Conservation (phyloP, 352 stramenopile species). For the Globisporangium radiosum region DNA sequence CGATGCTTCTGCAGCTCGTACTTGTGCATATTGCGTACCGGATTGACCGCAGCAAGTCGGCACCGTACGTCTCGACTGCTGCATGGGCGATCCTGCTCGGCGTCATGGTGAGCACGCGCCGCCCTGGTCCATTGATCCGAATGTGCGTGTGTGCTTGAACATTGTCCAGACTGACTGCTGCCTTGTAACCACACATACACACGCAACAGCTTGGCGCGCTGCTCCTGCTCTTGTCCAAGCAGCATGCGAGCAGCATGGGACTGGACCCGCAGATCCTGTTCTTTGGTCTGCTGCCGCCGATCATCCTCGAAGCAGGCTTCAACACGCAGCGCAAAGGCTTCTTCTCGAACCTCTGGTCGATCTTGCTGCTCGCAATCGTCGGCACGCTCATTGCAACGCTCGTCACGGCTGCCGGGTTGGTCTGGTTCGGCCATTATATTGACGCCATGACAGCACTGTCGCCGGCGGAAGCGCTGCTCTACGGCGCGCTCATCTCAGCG, state of each 20-base stretch:
- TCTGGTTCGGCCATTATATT: slow-evolving; percentile 29
- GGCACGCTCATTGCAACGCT: slow-evolving; percentile 53
- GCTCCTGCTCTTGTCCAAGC: slow-evolving; percentile 22
- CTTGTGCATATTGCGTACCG: slow-evolving; percentile 52
- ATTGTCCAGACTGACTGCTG: no score
- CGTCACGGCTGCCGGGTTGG: slow-evolving; percentile 33
- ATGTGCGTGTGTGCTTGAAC: no score
- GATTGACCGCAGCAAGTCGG: slow-evolving; percentile 29
- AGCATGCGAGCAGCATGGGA: slow-evolving; percentile 21
- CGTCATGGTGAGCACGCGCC: slow-evolving; percentile 20
- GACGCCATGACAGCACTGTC: slow-evolving; percentile 31
- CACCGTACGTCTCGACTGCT: slow-evolving; percentile 37
- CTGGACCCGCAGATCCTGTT: slow-evolving; percentile 53
- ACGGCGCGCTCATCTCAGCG: slow-evolving; percentile 71
- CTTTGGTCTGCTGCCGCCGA: slow-evolving; percentile 50
- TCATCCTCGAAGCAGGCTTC: slow-evolving; percentile 63
- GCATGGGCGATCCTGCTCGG: slow-evolving; percentile 51
- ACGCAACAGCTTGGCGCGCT: slow-evolving; percentile 20
- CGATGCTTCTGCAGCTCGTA: slow-evolving; percentile 35
- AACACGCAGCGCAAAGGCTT: slow-evolving; percentile 59
- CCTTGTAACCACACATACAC: no score
- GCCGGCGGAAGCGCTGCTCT: slow-evolving; percentile 62
- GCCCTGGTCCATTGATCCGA: not conserved
- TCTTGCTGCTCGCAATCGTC: slow-evolving; percentile 33
- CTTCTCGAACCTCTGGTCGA: slow-evolving; percentile 39